Base-by-base conservation (phyloP, 768 basidiomycete species). In the Udeniomyces megalosporus region DNA sequence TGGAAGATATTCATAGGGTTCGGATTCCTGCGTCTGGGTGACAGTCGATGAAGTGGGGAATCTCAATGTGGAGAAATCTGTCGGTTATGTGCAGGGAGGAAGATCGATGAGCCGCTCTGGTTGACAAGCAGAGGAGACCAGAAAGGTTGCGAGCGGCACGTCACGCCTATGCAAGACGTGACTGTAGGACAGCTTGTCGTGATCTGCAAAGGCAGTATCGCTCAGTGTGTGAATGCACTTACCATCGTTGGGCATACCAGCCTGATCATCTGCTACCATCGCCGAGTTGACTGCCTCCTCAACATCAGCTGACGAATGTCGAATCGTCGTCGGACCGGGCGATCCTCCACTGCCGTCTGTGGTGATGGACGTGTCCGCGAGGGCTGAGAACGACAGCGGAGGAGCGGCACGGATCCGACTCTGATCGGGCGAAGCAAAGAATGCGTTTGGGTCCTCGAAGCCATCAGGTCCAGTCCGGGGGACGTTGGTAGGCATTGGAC, bases 381-480 rank as follows among this genome's bases (percentile, higher is more conserved):
- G 52, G 31, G 63, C 26, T 20, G 57, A 38, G 42, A 64, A 59
- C 34, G 35, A 32, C n/a, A 44, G 26, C 4, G 22, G 38, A 14
- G 56, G 35, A n/a, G 31, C 24, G 28, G 20, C 35, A 35, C 28
- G 14, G 17, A 34, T 12, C 29, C 56, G 46, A 31, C 47, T 49
- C 20, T 28, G 45, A 31, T 49, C 50, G 32, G 63, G 63, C 35
- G 63, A 65, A 14, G 34, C 28, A 22, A 65, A 65, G 63, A 65
- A 65, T n/a, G 44, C 58, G 34, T 46, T 31, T 44, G 53, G 45
- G 32, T 58, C 48, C 53, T 65, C 63, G 24, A 65, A 48, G 10
- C 31, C 34, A 29, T 65, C 63, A 4, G 51, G 50, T 1, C 63
- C 63, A 7, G 52, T 34, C 3, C 63, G 63, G 38, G 58, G 42